Evolutionary conservation across 306 rosid genomes (phyloP), one percentile per base, ranked within the genome.

Genomic region (Morella rubra): DNA sequence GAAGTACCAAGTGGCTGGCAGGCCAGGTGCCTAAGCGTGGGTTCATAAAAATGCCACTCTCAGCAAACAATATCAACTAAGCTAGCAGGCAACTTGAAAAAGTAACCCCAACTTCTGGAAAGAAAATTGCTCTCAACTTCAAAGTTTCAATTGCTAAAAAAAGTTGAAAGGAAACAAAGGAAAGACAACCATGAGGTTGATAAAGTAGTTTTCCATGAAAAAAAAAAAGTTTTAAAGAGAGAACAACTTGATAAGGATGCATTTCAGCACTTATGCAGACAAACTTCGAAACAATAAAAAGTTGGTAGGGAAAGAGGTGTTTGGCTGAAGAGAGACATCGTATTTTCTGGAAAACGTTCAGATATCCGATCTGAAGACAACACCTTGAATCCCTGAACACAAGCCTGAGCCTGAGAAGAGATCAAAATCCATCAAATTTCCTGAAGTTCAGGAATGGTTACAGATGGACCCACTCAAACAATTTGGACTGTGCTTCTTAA

Each of bases 31-130:
- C 56, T 52, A 52, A 13, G 1, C 11, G 4, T 58, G 32, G 40
- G 64, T 58, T 37, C 5, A 58, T 58, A 37, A 58, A 22, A 58
- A 20, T 22, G 64, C 16, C 22, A 58, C 64, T n/a, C 32, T 54
- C 64, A 58, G 15, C 37, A 58, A 58, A 58, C 15, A 15, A 58
- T 22, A 20, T 32, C 37, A 58, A 14, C 64, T 58, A 37, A 8
- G 64, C 40, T 58, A 58, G 64, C 64, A 22, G 64, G 64, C 64
- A 58, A 20, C 64, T 58, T 56, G 64, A 56, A 56, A 5, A 56
- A 56, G 11, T 20, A n/a, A 56, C 64, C 27, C 27, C 8, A 54
- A 54, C 2, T n/a, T 54, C 60, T 18, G 22, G 60, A 49, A 49
- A 49, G 53, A 15, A 49, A 11, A 49, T 49, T 49, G 64, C 12